These are phyloP conservation scores for Boletus sp. DNA, from an alignment of 768 basidiomycete genomes.

Conservation along the genomic window DNA sequence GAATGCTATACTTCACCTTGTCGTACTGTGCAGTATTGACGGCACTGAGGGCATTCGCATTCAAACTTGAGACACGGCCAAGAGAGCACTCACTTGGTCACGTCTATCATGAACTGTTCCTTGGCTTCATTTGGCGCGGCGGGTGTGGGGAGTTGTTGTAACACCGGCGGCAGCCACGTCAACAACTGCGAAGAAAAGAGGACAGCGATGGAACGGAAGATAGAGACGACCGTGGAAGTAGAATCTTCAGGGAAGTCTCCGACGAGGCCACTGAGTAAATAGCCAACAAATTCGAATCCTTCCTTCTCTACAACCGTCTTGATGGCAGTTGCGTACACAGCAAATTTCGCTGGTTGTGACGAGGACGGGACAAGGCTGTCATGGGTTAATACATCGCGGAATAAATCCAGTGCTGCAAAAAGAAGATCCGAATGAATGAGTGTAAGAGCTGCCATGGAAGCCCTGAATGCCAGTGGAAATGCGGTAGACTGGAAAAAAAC, in stretches of 20 bases:
- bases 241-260: conserved; percentile 89
- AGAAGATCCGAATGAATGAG: conserved; percentile 81
- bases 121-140: conserved; percentile 63
- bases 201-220: conserved; percentile 66
- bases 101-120: conserved; percentile 66
- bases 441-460: conserved; percentile 73
- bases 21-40: conserved; percentile 65
- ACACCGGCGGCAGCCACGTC: conserved; percentile 65
- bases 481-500: conserved; percentile 74
- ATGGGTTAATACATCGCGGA: conserved; percentile 72
- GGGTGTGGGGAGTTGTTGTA: conserved; percentile 65
- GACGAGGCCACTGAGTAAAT: conserved; percentile 73
- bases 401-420: conserved; percentile 77
- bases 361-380: conserved; percentile 57
- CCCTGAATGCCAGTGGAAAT: conserved; percentile 75
- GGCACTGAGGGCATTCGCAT: conserved; percentile 42
- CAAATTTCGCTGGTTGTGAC: conserved; percentile 55
- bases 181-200: conserved; percentile 69
- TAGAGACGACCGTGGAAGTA: conserved; percentile 64
- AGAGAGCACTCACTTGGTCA: conserved; percentile 59
- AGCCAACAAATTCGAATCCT: conserved; percentile 66
- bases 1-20: conserved; percentile 78
- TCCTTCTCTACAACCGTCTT: conserved; percentile 60
- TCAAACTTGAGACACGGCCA: neutral
- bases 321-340: conserved; percentile 61